Evolutionary conservation across 176 grass and related monocot species (phyloP).

Genomic region (Juncus effusus): DNA sequence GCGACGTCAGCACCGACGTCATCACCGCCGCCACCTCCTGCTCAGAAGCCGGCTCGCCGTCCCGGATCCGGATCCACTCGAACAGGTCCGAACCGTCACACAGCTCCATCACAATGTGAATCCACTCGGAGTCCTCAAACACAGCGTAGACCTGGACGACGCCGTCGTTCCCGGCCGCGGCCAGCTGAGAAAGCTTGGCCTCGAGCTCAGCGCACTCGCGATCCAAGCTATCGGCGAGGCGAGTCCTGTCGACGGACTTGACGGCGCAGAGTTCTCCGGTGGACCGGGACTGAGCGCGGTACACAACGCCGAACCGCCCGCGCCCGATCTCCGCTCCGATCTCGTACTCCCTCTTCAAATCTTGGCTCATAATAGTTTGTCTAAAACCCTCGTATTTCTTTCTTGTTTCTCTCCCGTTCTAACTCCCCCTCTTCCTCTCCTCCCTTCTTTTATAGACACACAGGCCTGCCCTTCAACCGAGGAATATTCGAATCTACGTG

Average conservation of each 20-base stretch:
- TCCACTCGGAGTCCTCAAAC: constrained; percentile 63
- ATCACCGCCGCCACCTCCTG: constrained; percentile 44
- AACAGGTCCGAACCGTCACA: constrained; percentile 68
- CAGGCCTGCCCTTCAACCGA: neutral
- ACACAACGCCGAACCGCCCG: constrained; percentile 75
- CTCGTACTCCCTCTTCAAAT: constrained; percentile 63
- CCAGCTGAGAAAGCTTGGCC: constrained; percentile 53
- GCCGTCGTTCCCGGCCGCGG: constrained; percentile 56
- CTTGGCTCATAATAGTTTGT: constrained; percentile 42
- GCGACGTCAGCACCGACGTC: constrained; percentile 41
- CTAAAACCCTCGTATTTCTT: constrained; percentile 4
- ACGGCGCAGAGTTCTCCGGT: constrained; percentile 69
- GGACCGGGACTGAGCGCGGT: constrained; percentile 49
- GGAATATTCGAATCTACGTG: constrained; percentile 28
- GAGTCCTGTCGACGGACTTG: constrained; percentile 70
- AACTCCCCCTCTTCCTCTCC: neutral
- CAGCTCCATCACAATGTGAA: constrained; percentile 72
- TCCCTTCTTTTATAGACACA: constrained; percentile 2
- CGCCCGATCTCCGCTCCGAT: constrained; percentile 70
- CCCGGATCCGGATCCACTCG: constrained; percentile 53
- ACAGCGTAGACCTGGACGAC: constrained; percentile 65
- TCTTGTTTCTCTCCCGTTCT: neutral
- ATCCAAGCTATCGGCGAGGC: constrained; percentile 63
- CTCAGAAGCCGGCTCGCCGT: constrained; percentile 53
- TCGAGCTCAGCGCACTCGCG: constrained; percentile 55